phyloP scores from a whole-genome alignment of 441 rosid genomes.

The Croton setiger region DNA sequence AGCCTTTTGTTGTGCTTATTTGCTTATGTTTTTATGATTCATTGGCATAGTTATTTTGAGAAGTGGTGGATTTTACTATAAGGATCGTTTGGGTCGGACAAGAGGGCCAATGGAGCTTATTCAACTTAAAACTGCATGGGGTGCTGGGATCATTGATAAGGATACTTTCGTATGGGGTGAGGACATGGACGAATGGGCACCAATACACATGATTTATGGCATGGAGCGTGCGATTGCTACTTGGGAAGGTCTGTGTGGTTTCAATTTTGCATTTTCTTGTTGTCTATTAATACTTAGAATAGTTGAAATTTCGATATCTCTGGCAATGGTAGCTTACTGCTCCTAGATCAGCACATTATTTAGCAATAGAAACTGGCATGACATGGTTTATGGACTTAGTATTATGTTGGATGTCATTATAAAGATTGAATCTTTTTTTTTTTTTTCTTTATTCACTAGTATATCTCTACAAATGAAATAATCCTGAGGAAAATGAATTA shows the following conservation, averaged over 20 bases:
- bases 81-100: slow-evolving; percentile 89
- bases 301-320: slow-evolving; percentile 1
- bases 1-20: background rate
- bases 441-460: background rate
- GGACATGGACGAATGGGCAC: slow-evolving; percentile 97
- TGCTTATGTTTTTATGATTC: background rate
- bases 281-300: background rate
- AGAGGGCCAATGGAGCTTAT: slow-evolving; percentile 89
- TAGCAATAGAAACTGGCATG: background rate
- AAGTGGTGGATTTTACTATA: slow-evolving; percentile 81
- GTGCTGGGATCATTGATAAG: slow-evolving; percentile 83
- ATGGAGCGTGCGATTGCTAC: slow-evolving; percentile 87
- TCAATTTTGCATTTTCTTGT: slow-evolving; percentile 2
- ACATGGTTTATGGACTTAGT: background rate
- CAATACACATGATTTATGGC: slow-evolving; percentile 92
- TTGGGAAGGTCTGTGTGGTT: slow-evolving; percentile 75
- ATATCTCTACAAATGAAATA: background rate
- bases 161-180: slow-evolving; percentile 90
- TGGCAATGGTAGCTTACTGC: background rate
- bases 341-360: background rate
- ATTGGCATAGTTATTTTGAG: slow-evolving; percentile 66
- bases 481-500: background rate
- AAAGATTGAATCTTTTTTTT: background rate
- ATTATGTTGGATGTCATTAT: background rate
- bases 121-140: slow-evolving; percentile 93